phyloP scores from a whole-genome alignment of 257 asterid genomes.

The Forsythia viridissima region DNA sequence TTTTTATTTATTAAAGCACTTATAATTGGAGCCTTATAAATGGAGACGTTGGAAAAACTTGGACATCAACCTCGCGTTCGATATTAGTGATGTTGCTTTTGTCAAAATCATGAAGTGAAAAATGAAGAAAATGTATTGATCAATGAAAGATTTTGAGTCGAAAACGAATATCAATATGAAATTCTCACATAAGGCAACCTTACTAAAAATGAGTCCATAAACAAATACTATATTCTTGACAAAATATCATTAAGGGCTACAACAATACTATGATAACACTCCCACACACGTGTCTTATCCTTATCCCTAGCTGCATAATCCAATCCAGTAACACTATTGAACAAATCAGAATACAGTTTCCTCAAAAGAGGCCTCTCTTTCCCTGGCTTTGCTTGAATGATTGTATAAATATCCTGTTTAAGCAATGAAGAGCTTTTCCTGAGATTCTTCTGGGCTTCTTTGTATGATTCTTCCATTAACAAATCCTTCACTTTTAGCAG shows the following conservation, averaged over 20 bases:
- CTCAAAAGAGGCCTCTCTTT: constrained; percentile 55
- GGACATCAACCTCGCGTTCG: too few relatives aligned
- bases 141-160: too few relatives aligned
- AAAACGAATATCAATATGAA: too few relatives aligned
- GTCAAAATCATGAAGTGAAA: too few relatives aligned
- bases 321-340: constrained; percentile 53
- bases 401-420: constrained; percentile 71
- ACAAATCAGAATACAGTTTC: constrained; percentile 48
- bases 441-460: constrained; percentile 56
- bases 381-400: constrained; percentile 57
- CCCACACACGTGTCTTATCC: constrained; percentile 54
- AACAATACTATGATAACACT: constrained; percentile 39
- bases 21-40: too few relatives aligned
- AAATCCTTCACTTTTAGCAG: constrained; percentile 48
- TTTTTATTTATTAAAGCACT: too few relatives aligned
- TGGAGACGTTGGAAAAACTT: too few relatives aligned
- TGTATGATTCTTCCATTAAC: constrained; percentile 53
- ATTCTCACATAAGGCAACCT: too few relatives aligned
- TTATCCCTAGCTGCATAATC: constrained; percentile 79
- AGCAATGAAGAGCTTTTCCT: constrained; percentile 53
- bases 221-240: constrained; percentile 27
- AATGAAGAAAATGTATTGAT: too few relatives aligned
- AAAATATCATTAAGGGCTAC: constrained; percentile 47
- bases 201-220: too few relatives aligned
- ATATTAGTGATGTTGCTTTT: too few relatives aligned